These are phyloP conservation scores for Phalaenopsis hybrid DNA, from an alignment of 116 monocot genomes.

Conservation along the genomic window DNA sequence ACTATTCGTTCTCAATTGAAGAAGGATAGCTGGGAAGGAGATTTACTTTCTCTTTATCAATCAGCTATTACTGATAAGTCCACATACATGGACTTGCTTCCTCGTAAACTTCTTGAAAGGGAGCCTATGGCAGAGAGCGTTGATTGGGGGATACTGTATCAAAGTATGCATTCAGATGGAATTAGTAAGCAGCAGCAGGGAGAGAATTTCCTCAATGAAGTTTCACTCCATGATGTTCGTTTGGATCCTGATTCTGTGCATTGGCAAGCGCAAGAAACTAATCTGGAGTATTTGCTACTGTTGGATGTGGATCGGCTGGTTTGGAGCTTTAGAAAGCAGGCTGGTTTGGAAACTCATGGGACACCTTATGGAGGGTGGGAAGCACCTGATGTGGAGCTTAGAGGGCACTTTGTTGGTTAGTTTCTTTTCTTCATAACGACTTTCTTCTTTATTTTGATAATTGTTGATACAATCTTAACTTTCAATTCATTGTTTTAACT, in stretches of 20 bases:
- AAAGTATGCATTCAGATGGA: conserved; percentile 29
- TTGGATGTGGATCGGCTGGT: conserved; percentile 75
- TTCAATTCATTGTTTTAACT: conserved; percentile 1
- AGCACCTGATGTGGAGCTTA: conserved; percentile 49
- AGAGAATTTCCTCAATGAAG: conserved; percentile 48
- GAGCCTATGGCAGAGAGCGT: conserved; percentile 22
- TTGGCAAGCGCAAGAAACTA: conserved; percentile 74
- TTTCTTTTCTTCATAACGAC: neutral
- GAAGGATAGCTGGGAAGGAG: conserved; percentile 27
- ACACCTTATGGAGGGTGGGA: conserved; percentile 95
- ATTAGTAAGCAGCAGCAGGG: conserved; percentile 9
- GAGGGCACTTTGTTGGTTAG: conserved; percentile 93
- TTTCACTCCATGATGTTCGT: conserved; percentile 75
- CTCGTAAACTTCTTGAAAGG: conserved; percentile 20
- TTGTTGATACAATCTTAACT: neutral
- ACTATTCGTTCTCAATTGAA: conserved; percentile 40
- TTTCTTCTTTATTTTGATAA: neutral
- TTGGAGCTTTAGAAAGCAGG: conserved; percentile 84
- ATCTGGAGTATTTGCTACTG: conserved; percentile 82
- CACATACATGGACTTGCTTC: conserved; percentile 55
- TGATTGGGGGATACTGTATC: conserved; percentile 69
- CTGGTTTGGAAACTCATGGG: conserved; percentile 59
- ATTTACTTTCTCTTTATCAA: conserved; percentile 33
- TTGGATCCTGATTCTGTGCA: conserved; percentile 63
- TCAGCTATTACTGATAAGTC: conserved; percentile 49